Conservation (phyloP, 1,139 yeast species). For the Geotrichum siamense region DNA sequence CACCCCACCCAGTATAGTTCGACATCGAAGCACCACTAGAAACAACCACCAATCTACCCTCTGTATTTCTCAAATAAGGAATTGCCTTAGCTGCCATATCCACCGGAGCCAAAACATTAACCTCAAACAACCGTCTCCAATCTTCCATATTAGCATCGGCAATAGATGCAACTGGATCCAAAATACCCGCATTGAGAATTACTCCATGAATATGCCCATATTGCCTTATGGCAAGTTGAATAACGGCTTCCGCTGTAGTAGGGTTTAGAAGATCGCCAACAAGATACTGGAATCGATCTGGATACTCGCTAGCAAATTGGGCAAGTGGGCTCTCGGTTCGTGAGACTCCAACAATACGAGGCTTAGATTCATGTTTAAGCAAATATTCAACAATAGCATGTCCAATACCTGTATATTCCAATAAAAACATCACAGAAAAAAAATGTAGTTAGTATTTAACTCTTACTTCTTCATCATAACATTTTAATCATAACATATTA, state of each 20-base stretch:
- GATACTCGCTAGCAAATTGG: conserved; percentile 30
- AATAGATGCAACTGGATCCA: conserved; percentile 68
- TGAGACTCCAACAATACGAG: conserved; percentile 64
- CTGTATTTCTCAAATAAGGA: conserved; percentile 49
- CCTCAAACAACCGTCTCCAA: conserved; percentile 64
- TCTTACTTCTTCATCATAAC: no score
- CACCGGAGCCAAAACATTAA: conserved; percentile 74
- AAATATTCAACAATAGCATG: conserved; percentile 54
- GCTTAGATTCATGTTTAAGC: conserved; percentile 34
- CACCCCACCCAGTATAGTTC: conserved; percentile 71
- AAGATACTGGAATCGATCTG: conserved; percentile 22
- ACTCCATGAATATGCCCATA: conserved; percentile 63
- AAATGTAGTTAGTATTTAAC: background rate
- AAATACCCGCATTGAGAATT: conserved; percentile 80
- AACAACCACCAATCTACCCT: conserved; percentile 65
- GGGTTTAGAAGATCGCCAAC: conserved; percentile 62
- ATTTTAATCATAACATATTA: conserved; percentile 15
- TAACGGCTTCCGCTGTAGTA: conserved; percentile 37
- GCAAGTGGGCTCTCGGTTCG: conserved; percentile 48
- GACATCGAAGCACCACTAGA: conserved; percentile 77
- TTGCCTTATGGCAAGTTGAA: conserved; percentile 42
- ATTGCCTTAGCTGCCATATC: conserved; percentile 49
- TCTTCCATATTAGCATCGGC: conserved; percentile 43
- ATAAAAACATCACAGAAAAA: no score
- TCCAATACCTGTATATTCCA: conserved; percentile 80